phyloP scores from a whole-genome alignment of 495 filamentous ascomycete species.

The Penicillium crystallinum region DNA sequence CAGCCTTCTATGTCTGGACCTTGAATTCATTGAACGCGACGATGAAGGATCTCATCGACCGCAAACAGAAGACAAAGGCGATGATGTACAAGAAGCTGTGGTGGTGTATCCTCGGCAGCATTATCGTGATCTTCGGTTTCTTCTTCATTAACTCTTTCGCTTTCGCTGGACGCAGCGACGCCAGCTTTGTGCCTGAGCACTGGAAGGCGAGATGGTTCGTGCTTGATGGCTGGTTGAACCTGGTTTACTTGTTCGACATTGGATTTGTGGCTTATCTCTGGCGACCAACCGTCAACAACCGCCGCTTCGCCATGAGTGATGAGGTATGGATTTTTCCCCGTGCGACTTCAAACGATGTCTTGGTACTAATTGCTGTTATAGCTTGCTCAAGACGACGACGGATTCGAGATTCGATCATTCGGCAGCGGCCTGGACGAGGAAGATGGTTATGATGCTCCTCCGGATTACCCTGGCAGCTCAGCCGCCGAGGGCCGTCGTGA shows the following conservation, averaged over 20 bases:
- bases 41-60: constrained; percentile 89
- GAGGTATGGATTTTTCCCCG: constrained; percentile 51
- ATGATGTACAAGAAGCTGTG: constrained; percentile 98
- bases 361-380: constrained; percentile 31
- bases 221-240: constrained; percentile 93
- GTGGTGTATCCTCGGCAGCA: constrained; percentile 92
- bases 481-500: constrained; percentile 30
- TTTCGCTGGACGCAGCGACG: constrained; percentile 75
- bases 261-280: constrained; percentile 93
- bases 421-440: constrained; percentile 76
- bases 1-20: constrained; percentile 98
- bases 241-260: constrained; percentile 92
- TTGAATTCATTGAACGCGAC: constrained; percentile 90
- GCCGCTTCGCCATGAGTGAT: constrained; percentile 97
- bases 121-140: constrained; percentile 93
- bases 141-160: constrained; percentile 94
- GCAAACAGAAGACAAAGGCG: constrained; percentile 90
- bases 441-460: constrained; percentile 41
- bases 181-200: constrained; percentile 87
- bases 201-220: constrained; percentile 98
- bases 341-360: background rate
- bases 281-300: constrained; percentile 94
- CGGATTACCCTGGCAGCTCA: constrained; percentile 28
- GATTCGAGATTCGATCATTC: constrained; percentile 93
- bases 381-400: constrained; percentile 97